These are phyloP conservation scores for Aspergillus bridgeri DNA, from an alignment of 495 filamentous ascomycete genomes.

Conservation along the genomic window DNA sequence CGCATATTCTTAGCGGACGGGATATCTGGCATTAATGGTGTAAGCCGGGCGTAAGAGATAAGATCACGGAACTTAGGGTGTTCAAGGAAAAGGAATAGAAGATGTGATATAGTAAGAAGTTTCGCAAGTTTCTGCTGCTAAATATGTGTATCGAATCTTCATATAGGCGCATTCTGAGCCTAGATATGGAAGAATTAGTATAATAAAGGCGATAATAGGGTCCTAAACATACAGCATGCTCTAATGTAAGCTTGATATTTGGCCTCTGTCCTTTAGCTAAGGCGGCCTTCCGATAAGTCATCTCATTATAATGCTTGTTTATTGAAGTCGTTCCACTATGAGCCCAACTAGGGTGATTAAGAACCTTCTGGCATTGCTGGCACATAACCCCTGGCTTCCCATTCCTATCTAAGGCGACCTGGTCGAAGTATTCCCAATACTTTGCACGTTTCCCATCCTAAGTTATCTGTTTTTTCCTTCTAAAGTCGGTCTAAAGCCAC, in stretches of 20 bases:
- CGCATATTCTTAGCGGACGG: background rate
- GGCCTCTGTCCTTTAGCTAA: background rate
- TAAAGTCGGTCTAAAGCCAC: background rate
- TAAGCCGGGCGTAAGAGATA: background rate
- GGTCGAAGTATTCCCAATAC: background rate
- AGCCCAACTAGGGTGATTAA: background rate
- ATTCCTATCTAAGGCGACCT: background rate
- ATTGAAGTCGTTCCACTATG: background rate
- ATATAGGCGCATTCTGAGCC: background rate
- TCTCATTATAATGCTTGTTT: background rate
- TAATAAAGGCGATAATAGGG: background rate
- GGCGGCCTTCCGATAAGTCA: background rate
- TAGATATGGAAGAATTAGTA: background rate
- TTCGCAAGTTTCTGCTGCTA: background rate
- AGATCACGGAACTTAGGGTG: background rate
- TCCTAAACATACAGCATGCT: background rate
- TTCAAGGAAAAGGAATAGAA: background rate
- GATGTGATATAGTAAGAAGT: background rate
- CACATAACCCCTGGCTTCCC: background rate
- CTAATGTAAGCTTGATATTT: background rate
- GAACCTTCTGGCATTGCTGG: background rate
- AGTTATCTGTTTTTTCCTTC: background rate
- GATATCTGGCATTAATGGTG: background rate
- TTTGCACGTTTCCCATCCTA: background rate
- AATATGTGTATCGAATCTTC: background rate